Base-by-base conservation (phyloP, 73 alveolate species). In the Diophrys appendiculata region DNA sequence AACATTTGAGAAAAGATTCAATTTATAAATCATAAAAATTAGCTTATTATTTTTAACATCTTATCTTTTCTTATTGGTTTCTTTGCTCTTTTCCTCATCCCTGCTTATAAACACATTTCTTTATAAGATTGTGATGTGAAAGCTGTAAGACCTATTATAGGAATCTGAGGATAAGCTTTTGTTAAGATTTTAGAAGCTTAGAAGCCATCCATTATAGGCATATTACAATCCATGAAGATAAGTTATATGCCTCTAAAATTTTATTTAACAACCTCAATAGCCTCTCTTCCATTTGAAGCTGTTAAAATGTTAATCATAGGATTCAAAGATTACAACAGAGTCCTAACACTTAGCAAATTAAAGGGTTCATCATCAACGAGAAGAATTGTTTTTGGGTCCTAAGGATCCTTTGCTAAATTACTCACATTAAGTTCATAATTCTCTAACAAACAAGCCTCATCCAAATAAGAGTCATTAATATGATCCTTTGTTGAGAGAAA, bases 141-240 rank as follows among this genome's bases (percentile, higher is more conserved):
- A 5, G 60, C 60, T 11, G 60, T 43, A 5, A 43, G 18, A 5
- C 60, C 60, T 43, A 43, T 18, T 43, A 43, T 18, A 43, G 60
- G 60, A 43, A 43, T 43, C 18, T 5, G 5, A 43, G 60, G 60
- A 5, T 18, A 43, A 43, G 60, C 18, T 43, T 43, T 11, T 18
- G 60, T 11, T 43, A 43, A 11, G 18, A 43, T 43, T 18, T 43
- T 43, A 43, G 60, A 11, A 43, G 60, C 60, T 43, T 43, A 43
- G 60, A 43, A 43, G n/a, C 60, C 60, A 43, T 43, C 60, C 60
- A 43, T 43, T 11, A 43, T 43, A 43, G 60, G 60, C 60, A 43
- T 43, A 18, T 43, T 43, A 43, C 60, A 43, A 18, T 43, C 60
- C 60, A 43, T 43, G 18, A 43, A 5, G 18, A 43, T 18, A 11